Conservation (phyloP, 176 grass and related monocot species). For the Oryza australiensis region DNA sequence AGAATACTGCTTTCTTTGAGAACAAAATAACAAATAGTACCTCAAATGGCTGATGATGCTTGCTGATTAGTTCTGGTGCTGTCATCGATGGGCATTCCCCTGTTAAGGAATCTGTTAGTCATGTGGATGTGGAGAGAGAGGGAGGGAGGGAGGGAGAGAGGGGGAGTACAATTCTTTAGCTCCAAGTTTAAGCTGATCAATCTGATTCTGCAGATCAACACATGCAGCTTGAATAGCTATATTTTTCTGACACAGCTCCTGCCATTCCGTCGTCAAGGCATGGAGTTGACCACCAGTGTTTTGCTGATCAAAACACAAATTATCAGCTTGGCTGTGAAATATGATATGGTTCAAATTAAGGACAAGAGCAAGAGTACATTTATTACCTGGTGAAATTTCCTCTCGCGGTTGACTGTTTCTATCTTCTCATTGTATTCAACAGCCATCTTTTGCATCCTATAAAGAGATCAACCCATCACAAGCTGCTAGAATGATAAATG, state of each 20-base stretch:
- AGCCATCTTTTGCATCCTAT: constrained; percentile 80
- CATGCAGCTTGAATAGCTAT: constrained; percentile 82
- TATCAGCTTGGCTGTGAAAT: constrained; percentile 19
- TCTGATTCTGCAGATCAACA: constrained; percentile 73
- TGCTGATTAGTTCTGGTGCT: constrained; percentile 34
- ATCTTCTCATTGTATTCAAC: constrained; percentile 87
- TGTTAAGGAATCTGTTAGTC: constrained; percentile 31
- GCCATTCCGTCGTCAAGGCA: constrained; percentile 81
- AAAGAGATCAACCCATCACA: constrained; percentile 21
- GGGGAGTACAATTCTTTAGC: constrained; percentile 63
- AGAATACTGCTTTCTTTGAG: background rate
- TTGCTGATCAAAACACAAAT: constrained; percentile 63
- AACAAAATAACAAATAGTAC: constrained; percentile 39
- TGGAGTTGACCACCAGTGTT: constrained; percentile 81
- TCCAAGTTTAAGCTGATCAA: constrained; percentile 67
- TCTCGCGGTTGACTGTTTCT: constrained; percentile 87
- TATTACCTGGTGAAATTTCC: constrained; percentile 93
- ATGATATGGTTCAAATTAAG: constrained; percentile 20
- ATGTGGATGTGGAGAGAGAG: background rate
- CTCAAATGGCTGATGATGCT: constrained; percentile 37
- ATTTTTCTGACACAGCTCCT: constrained; percentile 87
- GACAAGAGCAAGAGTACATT: background rate
- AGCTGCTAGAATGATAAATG: background rate
- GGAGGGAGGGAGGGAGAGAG: too few species aligned
- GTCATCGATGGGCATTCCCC: constrained; percentile 62